Evolutionary conservation across 345 rosid genomes (phyloP).

Genomic region (Rhizophora apiculata): DNA sequence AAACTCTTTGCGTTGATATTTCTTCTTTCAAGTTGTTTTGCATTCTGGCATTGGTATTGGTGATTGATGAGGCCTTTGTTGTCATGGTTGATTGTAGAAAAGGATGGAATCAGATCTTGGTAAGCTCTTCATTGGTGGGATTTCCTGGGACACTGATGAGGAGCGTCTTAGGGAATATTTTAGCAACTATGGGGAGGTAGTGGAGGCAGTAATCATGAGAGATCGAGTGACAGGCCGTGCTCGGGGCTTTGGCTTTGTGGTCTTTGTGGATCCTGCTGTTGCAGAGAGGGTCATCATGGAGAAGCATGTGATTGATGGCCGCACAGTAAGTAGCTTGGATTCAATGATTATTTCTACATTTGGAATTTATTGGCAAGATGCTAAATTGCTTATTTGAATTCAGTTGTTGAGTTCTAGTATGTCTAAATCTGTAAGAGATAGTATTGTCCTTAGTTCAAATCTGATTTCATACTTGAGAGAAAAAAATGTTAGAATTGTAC

Average conservation of each 20-base stretch:
- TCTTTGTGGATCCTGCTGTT: slow-evolving; percentile 79
- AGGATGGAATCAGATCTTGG: slow-evolving; percentile 97
- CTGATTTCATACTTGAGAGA: not conserved
- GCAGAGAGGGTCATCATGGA: slow-evolving; percentile 91
- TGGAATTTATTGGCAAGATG: slow-evolving; percentile 7
- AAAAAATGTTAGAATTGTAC: not conserved
- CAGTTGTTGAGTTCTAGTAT: not conserved
- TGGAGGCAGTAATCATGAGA: slow-evolving; percentile 92
- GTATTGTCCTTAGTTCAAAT: not conserved
- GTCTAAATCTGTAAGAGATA: not conserved
- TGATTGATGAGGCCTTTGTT: slow-evolving; percentile 33
- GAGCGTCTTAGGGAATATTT: slow-evolving; percentile 82
- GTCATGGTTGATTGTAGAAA: slow-evolving; percentile 39
- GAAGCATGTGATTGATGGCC: slow-evolving; percentile 88
- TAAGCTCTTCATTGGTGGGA: slow-evolving; percentile 96
- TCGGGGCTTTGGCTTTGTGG: slow-evolving; percentile 92
- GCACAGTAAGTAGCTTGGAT: slow-evolving; percentile 56
- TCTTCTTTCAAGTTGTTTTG: slow-evolving; percentile 15
- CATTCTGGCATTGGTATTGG: slow-evolving; percentile 14
- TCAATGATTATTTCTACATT: slow-evolving; percentile 13
- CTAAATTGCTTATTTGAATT: not conserved
- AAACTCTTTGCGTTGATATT: slow-evolving; percentile 11
- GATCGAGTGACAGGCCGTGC: slow-evolving; percentile 93
- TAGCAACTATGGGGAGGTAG: slow-evolving; percentile 76
- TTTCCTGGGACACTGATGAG: slow-evolving; percentile 98